Percentiles rank a stretch among this genome's conserved stretches.
Conservation (phyloP, 192 early-diverging fungal genomes). For the Globomyces pollinis-pini region DNA sequence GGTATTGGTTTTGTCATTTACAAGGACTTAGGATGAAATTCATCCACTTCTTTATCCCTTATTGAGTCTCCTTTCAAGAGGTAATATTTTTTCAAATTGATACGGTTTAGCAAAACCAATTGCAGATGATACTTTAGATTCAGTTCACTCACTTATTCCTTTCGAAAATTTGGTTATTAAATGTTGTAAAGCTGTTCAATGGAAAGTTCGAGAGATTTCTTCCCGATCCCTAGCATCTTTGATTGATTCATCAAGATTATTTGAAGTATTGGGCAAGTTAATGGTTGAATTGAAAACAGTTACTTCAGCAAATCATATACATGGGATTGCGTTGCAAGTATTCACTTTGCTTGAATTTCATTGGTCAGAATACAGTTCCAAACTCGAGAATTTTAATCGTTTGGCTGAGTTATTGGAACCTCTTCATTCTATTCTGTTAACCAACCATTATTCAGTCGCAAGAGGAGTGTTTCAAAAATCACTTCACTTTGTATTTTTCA, state of each 20-base stretch:
- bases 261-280: slow-evolving; percentile 42
- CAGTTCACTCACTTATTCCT: background rate
- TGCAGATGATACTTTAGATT: slow-evolving; percentile 16
- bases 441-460: slow-evolving; percentile 1
- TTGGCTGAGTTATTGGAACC: background rate
- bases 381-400: background rate
- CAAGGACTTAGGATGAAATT: slow-evolving; percentile 42
- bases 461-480: background rate
- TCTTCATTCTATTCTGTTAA: background rate
- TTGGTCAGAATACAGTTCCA: slow-evolving; percentile 33
- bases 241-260: slow-evolving; percentile 54
- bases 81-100: background rate
- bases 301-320: slow-evolving; percentile 59
- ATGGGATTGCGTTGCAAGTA: slow-evolving; percentile 68
- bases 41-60: slow-evolving; percentile 89
- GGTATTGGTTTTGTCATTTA: too few relatives aligned
- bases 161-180: slow-evolving; percentile 19
- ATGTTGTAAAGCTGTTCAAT: slow-evolving; percentile 21
- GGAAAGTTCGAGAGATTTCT: slow-evolving; percentile 76
- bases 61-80: slow-evolving; percentile 72
- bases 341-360: slow-evolving; percentile 63
- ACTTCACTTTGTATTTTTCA: background rate
- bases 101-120: slow-evolving; percentile 28
- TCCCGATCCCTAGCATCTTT: slow-evolving; percentile 73
- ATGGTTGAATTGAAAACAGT: slow-evolving; percentile 25